Evolutionary conservation across 2,329 filamentous ascomycete genomes (phyloP), one percentile per base, ranked within the genome.

Genomic region (Paecilomyces sp.): DNA sequence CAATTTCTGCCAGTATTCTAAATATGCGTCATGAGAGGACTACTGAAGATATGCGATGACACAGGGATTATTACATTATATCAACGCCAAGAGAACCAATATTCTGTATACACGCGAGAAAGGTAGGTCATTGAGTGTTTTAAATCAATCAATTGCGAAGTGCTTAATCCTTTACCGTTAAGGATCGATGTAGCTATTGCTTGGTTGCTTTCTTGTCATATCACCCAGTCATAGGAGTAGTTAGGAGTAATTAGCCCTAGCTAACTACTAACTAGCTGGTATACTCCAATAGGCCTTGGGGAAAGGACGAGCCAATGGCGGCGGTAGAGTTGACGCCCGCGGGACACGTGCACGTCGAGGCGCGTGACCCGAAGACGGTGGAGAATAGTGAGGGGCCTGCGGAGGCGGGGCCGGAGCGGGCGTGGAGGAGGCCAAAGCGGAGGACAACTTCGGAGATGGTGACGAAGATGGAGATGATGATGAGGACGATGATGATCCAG

Each of bases 401-500:
- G 41, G 41, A 47, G 41, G 13, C 41, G 41, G 41, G 41, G 12
- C 64, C 64, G 57, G 72, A 65, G 24, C 69, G 67, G 24, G 71
- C 63, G 18, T 74, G 72, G 57, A 96, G 77, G 58, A 96, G 89
- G 30, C 82, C 87, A 70, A 97, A 97, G 6, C 94, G 84, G 56
- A 99, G 79, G 58, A 89, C 85, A 8, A 97, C 93, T 77, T 99
- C 94, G 3, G 89, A 88, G 56, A 91, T 89, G 1, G 94, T 97
- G 57, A 99, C 91, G 57, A 92, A 80, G 69, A 99, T 97, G 71
- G 89, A 93, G 65, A 97, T 80, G 54, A 95, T 76, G 71, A 99
- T 99, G 54, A 99, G 84, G 54, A 96, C 83, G 69, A 99, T 99
- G 74, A 97, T 89, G 74, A 99, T 97, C 93, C 93, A 97, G 0